Evolutionary conservation across 1,284 basidiomycete species (phyloP).

Genomic region (Cryptococcus sp.): DNA sequence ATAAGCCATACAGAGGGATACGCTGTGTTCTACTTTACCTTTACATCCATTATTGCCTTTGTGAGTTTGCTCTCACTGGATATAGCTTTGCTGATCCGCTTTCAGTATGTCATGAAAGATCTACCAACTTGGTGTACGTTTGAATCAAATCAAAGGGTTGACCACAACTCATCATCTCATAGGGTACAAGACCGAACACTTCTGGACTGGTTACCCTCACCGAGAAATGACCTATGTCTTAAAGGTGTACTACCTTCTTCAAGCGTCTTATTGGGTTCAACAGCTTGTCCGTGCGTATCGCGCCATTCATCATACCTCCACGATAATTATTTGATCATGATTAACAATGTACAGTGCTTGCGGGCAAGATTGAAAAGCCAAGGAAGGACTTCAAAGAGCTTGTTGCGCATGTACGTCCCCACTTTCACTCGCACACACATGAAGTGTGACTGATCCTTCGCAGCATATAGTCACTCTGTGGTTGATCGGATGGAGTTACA

Average conservation of each 20-base stretch:
- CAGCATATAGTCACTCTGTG: conserved; percentile 93
- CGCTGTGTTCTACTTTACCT: conserved; percentile 70
- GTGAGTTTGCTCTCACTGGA: conserved; percentile 53
- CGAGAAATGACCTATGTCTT: conserved; percentile 80
- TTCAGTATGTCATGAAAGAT: conserved; percentile 74
- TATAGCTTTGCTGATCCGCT: conserved; percentile 5
- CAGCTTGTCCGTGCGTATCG: conserved; percentile 70
- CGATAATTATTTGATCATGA: background rate
- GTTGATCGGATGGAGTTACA: conserved; percentile 91
- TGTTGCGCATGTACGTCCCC: conserved; percentile 55
- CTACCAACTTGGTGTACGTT: conserved; percentile 75
- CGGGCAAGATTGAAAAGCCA: conserved; percentile 84
- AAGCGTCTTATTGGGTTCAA: conserved; percentile 88
- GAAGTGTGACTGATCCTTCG: conserved; percentile 17
- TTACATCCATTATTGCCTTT: conserved; percentile 69
- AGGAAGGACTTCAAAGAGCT: conserved; percentile 87
- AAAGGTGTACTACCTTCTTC: conserved; percentile 89
- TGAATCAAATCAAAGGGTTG: no score
- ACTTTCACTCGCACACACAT: background rate
- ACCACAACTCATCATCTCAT: background rate
- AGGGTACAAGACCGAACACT: conserved; percentile 70
- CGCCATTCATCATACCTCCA: background rate
- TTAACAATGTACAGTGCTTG: conserved; percentile 62
- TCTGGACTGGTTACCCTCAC: conserved; percentile 84
- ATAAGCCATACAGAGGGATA: conserved; percentile 58